These are phyloP conservation scores for Tetracentron sinense DNA, from an alignment of 164 flowering plant genomes.

Conservation along the genomic window DNA sequence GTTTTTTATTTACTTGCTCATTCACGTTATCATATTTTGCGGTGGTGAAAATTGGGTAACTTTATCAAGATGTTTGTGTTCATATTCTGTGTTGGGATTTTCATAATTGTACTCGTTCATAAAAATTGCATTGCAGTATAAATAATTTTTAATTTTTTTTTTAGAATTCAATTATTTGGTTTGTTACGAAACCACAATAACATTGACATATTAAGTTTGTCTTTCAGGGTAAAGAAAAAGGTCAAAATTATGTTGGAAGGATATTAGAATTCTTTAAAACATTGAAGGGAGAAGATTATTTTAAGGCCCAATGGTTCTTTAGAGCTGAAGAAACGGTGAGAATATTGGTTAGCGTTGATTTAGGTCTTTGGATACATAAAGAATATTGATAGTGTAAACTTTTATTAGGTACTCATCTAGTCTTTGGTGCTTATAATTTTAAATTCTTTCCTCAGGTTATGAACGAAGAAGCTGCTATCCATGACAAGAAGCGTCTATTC, in stretches of 20 bases:
- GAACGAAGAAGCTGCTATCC: constrained; percentile 51
- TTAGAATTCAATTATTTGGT: constrained; percentile 11
- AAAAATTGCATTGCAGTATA: too few species aligned
- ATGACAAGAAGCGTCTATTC: constrained; percentile 82
- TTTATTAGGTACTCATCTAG: constrained; percentile 2
- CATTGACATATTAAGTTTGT: constrained; percentile 12
- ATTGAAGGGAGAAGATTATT: constrained; percentile 58
- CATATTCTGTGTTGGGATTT: too few species aligned
- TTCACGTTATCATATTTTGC: too few species aligned
- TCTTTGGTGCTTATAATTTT: constrained; percentile 11
- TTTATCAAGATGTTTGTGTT: too few species aligned
- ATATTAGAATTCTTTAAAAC: constrained; percentile 83
- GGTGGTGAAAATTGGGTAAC: too few species aligned
- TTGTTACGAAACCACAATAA: neutral
- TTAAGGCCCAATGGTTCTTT: constrained; percentile 86
- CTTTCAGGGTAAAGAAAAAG: constrained; percentile 61
- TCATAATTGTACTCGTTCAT: too few species aligned
- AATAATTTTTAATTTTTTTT: constrained; percentile 7
- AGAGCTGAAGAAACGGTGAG: constrained; percentile 88
- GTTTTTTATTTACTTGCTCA: too few species aligned
- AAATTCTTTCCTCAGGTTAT: constrained; percentile 49
- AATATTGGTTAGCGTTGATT: neutral
- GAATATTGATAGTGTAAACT: neutral
- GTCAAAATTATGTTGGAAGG: constrained; percentile 57
- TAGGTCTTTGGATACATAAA: too few species aligned